Evolutionary conservation across 1,284 basidiomycete genomes (phyloP), one percentile per base, ranked within the genome.

Genomic region (Taiwanofungus camphoratus): DNA sequence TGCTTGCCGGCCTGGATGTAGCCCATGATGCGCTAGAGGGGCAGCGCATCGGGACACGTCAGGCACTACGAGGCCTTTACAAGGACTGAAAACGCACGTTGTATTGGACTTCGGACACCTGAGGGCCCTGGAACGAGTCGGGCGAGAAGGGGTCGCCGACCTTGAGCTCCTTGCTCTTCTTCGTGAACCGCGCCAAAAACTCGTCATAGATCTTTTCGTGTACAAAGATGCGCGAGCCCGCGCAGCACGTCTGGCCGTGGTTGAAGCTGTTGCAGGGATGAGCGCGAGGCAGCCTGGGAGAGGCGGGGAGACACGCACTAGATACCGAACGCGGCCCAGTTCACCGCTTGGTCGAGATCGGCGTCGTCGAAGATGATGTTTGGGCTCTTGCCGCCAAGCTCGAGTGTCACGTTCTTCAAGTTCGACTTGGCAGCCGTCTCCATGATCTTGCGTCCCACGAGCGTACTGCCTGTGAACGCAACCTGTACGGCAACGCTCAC

Each of bases 341-440:
- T 73, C 35, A 92, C 78, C 22, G 91, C 87, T 60, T 86, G 75
- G 2, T 90, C 85, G 40, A 95, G 52, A 56, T 86, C 74, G 0
- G 82, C 81, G 52, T 87, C 84, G 46, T 87, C 69, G 48, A 80
- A 86, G 48, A 87, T 70, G 59, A 87, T 76, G 59, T 82, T 88
- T 18, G 92, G 88, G 48, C 82, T 85, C 76, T 96, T 97, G 27
- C 93, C 92, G 29, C 93, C 93, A 37, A 97, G 77, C 68, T 97
- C 93, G 55, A 96, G 80, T 3, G 91, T 92, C 39, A 95, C 86
- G 39, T 77, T 79, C 73, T 95, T 95, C 55, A 97, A 64, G 63
- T 96, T 94, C 37, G 76, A 83, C 67, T 83, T 79, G 4, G 91
- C 82, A 1, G 92, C 82, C 0, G 86, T 78, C 56, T 88, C 79